Conservation (phyloP, 805 yeast species). For the Suhomyces emberorum region DNA sequence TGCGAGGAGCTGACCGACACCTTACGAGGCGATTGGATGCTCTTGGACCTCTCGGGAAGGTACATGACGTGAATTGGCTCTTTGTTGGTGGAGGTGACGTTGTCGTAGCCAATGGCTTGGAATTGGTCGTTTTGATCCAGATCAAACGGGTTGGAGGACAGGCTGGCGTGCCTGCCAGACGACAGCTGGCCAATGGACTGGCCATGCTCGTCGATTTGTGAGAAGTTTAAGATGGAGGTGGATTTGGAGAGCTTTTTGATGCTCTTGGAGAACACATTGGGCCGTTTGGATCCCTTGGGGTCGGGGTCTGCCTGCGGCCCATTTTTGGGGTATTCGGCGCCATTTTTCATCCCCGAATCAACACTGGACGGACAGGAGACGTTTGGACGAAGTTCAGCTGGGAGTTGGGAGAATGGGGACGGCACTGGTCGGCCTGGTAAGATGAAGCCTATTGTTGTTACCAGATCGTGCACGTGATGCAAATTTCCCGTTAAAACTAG, state of each 20-base stretch:
- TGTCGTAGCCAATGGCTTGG: conserved; percentile 38
- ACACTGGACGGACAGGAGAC: background rate
- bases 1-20: conserved; percentile 5
- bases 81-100: conserved; percentile 17
- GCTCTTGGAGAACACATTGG: conserved; percentile 22
- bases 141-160: conserved; percentile 1
- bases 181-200: background rate
- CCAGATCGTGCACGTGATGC: background rate
- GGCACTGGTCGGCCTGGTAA: background rate
- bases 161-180: background rate
- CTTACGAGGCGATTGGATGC: conserved; percentile 6
- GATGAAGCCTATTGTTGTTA: background rate
- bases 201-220: conserved; percentile 3
- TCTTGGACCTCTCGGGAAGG: conserved; percentile 17
- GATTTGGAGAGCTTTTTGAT: conserved; percentile 28
- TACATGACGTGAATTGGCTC: conserved; percentile 32
- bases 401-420: background rate
- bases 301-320: background rate
- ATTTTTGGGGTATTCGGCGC: conserved; percentile 4
- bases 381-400: background rate
- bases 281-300: conserved; percentile 2
- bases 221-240: conserved; percentile 23
- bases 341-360: conserved; percentile 8
- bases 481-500: background rate
- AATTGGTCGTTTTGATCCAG: conserved; percentile 15